These are phyloP conservation scores for Boeremia exigua DNA, from an alignment of 2,329 filamentous ascomycete genomes.

Conservation along the genomic window DNA sequence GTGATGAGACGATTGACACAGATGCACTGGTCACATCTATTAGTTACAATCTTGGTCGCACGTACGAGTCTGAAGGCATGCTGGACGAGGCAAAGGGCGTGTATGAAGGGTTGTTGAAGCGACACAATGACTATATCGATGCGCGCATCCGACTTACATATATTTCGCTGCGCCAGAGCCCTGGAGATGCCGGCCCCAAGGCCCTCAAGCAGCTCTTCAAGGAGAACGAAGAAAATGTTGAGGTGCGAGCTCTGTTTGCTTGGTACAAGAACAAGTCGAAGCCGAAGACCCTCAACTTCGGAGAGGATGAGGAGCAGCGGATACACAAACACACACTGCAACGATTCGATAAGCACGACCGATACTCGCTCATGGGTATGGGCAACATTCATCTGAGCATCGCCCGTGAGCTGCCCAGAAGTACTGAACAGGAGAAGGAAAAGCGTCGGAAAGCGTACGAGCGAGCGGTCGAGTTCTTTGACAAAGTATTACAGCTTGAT, in stretches of 20 bases:
- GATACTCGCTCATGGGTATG: constrained; percentile 97
- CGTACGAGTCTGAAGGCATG: constrained; percentile 85
- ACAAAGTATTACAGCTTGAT: constrained; percentile 95
- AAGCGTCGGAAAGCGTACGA: constrained; percentile 86
- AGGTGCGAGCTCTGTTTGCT: constrained; percentile 90
- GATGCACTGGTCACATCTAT: constrained; percentile 95
- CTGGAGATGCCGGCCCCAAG: constrained; percentile 85
- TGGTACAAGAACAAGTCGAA: constrained; percentile 94
- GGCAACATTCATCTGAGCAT: constrained; percentile 89
- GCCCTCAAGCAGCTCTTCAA: constrained; percentile 86
- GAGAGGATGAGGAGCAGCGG: constrained; percentile 88
- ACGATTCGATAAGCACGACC: constrained; percentile 89
- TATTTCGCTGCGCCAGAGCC: constrained; percentile 80
- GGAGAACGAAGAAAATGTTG: constrained; percentile 81
- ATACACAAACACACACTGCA: constrained; percentile 97
- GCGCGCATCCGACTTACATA: constrained; percentile 88
- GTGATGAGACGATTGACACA: constrained; percentile 77
- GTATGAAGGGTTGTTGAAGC: constrained; percentile 83
- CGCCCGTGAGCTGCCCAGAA: constrained; percentile 92
- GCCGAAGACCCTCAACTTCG: constrained; percentile 79
- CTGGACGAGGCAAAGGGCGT: constrained; percentile 84
- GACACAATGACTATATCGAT: constrained; percentile 91
- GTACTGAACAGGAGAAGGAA: constrained; percentile 87
- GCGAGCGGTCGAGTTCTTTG: constrained; percentile 96
- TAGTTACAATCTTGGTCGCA: constrained; percentile 93